Conservation (phyloP, 352 stramenopile species). For the Bremia lactucae region DNA sequence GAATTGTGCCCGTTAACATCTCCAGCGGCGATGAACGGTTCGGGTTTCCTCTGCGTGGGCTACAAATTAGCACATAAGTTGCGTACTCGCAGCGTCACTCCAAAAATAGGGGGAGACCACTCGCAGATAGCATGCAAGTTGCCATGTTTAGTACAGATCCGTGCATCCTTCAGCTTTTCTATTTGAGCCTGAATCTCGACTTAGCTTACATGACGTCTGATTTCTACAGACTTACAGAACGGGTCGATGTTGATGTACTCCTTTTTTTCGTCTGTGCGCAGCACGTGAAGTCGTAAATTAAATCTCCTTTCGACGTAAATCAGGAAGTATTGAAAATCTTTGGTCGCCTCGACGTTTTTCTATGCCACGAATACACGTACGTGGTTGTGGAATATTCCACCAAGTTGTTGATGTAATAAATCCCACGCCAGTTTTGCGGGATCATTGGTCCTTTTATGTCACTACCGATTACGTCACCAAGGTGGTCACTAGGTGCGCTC, state of each 20-base stretch:
- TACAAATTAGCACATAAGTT: background rate
- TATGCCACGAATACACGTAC: background rate
- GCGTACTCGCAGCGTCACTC: background rate
- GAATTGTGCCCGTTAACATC: too few relatives aligned
- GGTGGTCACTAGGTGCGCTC: background rate
- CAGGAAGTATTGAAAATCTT: background rate
- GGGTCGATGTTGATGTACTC: too few relatives aligned
- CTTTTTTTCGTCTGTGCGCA: too few relatives aligned
- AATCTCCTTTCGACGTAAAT: background rate
- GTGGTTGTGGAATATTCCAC: background rate
- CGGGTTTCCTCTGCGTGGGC: too few relatives aligned
- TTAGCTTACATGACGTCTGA: too few relatives aligned
- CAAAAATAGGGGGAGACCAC: background rate
- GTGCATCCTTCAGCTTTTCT: conserved; percentile 11
- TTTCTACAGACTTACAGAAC: too few relatives aligned
- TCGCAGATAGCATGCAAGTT: background rate
- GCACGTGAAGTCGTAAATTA: background rate
- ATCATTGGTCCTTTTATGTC: background rate
- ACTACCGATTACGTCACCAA: background rate
- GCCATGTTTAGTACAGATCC: background rate
- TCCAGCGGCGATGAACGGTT: too few relatives aligned
- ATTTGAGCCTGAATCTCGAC: conserved; percentile 9
- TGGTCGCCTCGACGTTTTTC: background rate
- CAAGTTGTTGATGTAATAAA: background rate
- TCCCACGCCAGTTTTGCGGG: background rate